Conservation (phyloP, 495 filamentous ascomycete genomes). For the Penicillium paxilli region DNA sequence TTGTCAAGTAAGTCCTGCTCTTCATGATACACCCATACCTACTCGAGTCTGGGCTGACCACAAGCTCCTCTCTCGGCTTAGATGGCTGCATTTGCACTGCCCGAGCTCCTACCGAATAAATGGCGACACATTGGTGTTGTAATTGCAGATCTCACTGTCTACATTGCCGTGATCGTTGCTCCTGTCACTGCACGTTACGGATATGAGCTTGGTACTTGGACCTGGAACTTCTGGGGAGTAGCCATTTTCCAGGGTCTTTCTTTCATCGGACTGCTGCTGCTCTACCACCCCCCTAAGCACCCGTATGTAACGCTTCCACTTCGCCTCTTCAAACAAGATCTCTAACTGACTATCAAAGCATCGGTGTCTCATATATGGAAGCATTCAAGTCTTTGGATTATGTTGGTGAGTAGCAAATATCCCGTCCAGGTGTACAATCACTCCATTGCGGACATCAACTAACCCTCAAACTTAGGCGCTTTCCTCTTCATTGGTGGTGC, state of each 20-base stretch:
- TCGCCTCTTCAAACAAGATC: not conserved
- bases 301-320: slow-evolving; percentile 12
- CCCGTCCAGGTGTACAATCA: too few relatives aligned
- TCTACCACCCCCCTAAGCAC: slow-evolving; percentile 26
- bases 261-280: slow-evolving; percentile 18
- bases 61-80: not conserved
- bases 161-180: slow-evolving; percentile 25
- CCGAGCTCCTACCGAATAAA: slow-evolving; percentile 29
- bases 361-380: slow-evolving; percentile 19
- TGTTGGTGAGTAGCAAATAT: slow-evolving; percentile 17
- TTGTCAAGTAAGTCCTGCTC: slow-evolving; percentile 13
- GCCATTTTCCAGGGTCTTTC: slow-evolving; percentile 27
- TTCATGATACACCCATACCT: not conserved
- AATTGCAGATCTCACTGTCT: slow-evolving; percentile 25
- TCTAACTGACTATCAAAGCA: slow-evolving; percentile 5
- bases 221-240: slow-evolving; percentile 26
- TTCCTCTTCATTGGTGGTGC: slow-evolving; percentile 26
- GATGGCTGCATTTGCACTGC: slow-evolving; percentile 28
- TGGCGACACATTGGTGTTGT: slow-evolving; percentile 29
- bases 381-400: slow-evolving; percentile 28
- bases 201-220: slow-evolving; percentile 21
- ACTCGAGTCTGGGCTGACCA: not conserved
- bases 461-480: slow-evolving; percentile 6
- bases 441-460: not conserved
- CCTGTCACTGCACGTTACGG: slow-evolving; percentile 26